These are phyloP conservation scores for Clonostachys chloroleuca DNA, from an alignment of 2,329 filamentous ascomycete genomes.

Conservation along the genomic window DNA sequence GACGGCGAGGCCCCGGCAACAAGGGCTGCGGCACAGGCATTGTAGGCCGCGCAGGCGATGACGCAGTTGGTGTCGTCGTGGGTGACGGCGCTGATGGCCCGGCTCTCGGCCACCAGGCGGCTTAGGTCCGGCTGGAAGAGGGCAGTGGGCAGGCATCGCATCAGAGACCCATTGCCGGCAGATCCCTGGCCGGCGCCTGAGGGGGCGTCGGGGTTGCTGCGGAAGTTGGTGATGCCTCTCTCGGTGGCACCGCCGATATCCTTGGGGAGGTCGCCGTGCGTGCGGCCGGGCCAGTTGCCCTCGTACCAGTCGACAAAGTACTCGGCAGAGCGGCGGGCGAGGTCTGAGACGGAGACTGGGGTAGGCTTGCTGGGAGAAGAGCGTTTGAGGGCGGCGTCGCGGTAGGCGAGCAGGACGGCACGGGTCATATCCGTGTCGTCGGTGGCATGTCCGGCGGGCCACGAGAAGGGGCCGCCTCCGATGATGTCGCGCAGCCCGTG, in stretches of 20 bases:
- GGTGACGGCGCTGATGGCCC: constrained; percentile 30
- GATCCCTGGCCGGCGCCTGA: constrained; percentile 29
- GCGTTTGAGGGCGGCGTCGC: constrained; percentile 8
- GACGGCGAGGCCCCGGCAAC: constrained; percentile 12
- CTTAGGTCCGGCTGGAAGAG: constrained; percentile 25
- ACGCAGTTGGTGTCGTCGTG: constrained; percentile 29
- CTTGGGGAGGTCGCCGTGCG: constrained; percentile 13
- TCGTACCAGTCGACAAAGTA: constrained; percentile 34
- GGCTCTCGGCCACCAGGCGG: constrained; percentile 19
- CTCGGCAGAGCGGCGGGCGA: constrained; percentile 25
- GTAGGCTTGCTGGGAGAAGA: neutral
- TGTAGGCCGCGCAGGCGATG: constrained; percentile 31
- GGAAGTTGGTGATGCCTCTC: constrained; percentile 22
- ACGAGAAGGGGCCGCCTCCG: constrained; percentile 36
- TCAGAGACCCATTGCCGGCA: constrained; percentile 40
- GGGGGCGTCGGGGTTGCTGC: constrained; percentile 13
- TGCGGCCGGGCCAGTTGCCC: constrained; percentile 36
- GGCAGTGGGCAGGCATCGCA: constrained; percentile 40
- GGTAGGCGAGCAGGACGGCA: constrained; percentile 37
- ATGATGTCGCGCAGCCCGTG: constrained; percentile 31
- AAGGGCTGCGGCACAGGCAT: constrained; percentile 25
- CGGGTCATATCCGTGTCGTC: constrained; percentile 44
- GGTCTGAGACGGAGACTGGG: constrained; percentile 7
- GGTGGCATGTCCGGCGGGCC: constrained; percentile 36
- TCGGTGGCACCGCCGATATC: constrained; percentile 35